These are phyloP conservation scores for Rhodocollybia butyracea DNA, from an alignment of 768 basidiomycete genomes.

Conservation along the genomic window DNA sequence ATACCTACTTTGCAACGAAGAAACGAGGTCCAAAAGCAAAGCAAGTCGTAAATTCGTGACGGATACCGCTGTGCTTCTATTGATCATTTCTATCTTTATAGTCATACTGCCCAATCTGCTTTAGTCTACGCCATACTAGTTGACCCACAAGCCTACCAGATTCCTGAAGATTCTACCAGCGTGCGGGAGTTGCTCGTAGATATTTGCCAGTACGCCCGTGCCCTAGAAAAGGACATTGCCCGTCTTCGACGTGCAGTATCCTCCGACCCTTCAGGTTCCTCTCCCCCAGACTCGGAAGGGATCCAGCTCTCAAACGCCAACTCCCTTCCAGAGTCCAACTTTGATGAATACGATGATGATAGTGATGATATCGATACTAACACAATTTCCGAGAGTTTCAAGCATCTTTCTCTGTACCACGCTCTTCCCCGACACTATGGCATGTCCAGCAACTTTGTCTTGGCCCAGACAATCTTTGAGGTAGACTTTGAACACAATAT, in stretches of 20 bases:
- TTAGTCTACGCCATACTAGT: neutral
- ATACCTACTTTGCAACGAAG: neutral
- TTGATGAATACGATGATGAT: neutral
- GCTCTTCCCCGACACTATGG: constrained; percentile 22
- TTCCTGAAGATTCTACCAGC: neutral
- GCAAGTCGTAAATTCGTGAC: constrained; percentile 7
- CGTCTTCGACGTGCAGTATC: neutral
- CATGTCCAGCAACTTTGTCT: constrained; percentile 35
- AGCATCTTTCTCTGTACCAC: neutral
- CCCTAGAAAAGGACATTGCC: neutral
- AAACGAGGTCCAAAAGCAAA: constrained; percentile 18
- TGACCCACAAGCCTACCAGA: neutral
- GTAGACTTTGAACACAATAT: constrained; percentile 24
- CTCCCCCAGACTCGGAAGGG: neutral
- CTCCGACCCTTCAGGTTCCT: neutral
- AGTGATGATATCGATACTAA: neutral
- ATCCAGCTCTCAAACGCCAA: too few relatives aligned
- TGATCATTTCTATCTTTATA: neutral
- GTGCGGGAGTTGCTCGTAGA: constrained; percentile 4
- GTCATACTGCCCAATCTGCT: neutral
- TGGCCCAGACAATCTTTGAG: constrained; percentile 32
- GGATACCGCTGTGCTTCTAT: neutral
- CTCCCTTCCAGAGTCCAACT: too few relatives aligned
- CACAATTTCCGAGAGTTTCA: neutral
- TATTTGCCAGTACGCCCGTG: neutral